Evolutionary conservation across 495 filamentous ascomycete genomes (phyloP).

Genomic region (Pyrenula massariospora): DNA sequence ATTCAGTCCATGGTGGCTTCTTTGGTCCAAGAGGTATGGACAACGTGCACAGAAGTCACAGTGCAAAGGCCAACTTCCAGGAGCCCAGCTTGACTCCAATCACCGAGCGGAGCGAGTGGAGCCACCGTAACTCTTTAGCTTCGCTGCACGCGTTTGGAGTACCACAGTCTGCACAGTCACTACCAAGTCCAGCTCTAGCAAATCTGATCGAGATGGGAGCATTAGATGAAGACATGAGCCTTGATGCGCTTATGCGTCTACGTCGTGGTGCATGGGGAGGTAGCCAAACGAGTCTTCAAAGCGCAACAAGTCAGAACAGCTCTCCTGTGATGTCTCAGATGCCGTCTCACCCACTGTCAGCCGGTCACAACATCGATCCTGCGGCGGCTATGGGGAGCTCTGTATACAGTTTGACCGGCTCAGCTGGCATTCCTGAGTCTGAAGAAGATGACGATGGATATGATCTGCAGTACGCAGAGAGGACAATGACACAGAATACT

Average conservation of each 20-base stretch:
- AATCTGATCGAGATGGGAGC: constrained; percentile 60
- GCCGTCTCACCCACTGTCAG: background rate
- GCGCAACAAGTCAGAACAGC: constrained; percentile 14
- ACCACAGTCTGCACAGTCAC: constrained; percentile 18
- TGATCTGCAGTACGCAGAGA: background rate
- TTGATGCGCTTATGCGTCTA: constrained; percentile 60
- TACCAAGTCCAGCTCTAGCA: constrained; percentile 51
- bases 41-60: constrained; percentile 52
- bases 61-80: constrained; percentile 57
- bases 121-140: constrained; percentile 83
- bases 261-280: constrained; percentile 70
- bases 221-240: constrained; percentile 57
- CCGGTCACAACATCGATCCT: background rate
- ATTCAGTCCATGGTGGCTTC: constrained; percentile 76
- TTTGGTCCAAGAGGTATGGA: constrained; percentile 62
- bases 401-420: background rate
- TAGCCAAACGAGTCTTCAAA: constrained; percentile 60
- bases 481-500: background rate
- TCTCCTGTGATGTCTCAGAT: constrained; percentile 1
- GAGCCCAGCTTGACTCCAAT: constrained; percentile 94
- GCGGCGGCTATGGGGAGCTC: background rate
- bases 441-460: background rate
- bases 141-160: constrained; percentile 48
- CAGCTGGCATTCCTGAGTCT: constrained; percentile 2
- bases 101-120: constrained; percentile 91